A percentile compares a stretch with the other conserved stretches of the same genome.
Conservation (phyloP, 2,329 filamentous ascomycete species). For the Aspergillus brunneoviolaceus region DNA sequence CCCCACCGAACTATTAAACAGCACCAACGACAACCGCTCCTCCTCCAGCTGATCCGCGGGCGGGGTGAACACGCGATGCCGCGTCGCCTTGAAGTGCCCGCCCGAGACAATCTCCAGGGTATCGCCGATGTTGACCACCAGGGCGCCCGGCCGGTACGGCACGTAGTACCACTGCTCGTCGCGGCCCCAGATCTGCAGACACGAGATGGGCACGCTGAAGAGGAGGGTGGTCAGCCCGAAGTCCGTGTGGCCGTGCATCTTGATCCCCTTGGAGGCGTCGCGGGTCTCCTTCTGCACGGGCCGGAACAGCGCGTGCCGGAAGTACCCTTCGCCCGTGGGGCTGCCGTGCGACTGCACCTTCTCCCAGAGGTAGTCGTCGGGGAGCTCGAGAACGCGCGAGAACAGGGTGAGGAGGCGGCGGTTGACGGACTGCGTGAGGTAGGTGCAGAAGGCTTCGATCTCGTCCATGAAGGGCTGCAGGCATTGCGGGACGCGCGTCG, state of each 20-base stretch:
- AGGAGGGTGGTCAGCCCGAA: conserved; percentile 50
- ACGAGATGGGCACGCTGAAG: conserved; percentile 50
- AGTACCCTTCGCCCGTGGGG: conserved; percentile 48
- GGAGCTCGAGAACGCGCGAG: conserved; percentile 47
- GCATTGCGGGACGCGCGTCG: conserved; percentile 45
- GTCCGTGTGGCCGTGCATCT: conserved; percentile 52
- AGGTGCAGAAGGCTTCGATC: conserved; percentile 48
- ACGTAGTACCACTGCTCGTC: conserved; percentile 51
- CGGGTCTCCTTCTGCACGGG: conserved; percentile 35
- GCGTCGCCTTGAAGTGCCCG: conserved; percentile 49
- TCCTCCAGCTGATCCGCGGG: conserved; percentile 38
- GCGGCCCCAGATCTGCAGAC: conserved; percentile 48
- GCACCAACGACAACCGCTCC: conserved; percentile 37
- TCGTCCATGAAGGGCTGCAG: conserved; percentile 53
- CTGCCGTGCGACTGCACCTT: conserved; percentile 46
- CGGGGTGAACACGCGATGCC: conserved; percentile 46
- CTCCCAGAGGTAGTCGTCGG: conserved; percentile 48
- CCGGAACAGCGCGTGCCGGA: conserved; percentile 48
- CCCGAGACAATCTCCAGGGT: conserved; percentile 48
- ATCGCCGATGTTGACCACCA: conserved; percentile 53
- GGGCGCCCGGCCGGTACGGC: conserved; percentile 42
- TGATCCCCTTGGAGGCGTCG: conserved; percentile 37
- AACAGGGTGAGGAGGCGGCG: conserved; percentile 44
- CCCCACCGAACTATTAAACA: conserved; percentile 50
- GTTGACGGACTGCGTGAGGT: conserved; percentile 51